Evolutionary conservation across 2,329 filamentous ascomycete species (phyloP).

Genomic region (Hypoxylon sp.): DNA sequence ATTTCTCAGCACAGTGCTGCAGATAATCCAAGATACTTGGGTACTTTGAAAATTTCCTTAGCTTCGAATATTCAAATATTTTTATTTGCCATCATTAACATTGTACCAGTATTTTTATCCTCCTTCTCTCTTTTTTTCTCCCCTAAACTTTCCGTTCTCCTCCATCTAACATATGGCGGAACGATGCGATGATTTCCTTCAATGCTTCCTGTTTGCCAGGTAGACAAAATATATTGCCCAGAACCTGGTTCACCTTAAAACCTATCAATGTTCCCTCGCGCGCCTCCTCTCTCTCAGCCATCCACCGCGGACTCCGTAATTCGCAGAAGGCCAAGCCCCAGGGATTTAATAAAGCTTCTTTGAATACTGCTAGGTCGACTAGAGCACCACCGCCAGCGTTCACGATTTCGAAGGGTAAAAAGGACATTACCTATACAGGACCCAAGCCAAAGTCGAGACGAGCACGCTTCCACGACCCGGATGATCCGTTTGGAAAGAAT

Average conservation of each 20-base stretch:
- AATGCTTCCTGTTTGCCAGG: conserved; percentile 49
- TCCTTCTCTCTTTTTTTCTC: not conserved
- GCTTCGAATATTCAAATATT: conserved; percentile 16
- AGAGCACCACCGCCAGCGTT: conserved; percentile 48
- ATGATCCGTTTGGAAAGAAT: conserved; percentile 66
- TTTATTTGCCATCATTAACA: conserved; percentile 8
- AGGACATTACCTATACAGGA: conserved; percentile 64
- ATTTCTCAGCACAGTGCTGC: not conserved
- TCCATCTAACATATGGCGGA: conserved; percentile 11
- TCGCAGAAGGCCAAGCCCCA: conserved; percentile 56
- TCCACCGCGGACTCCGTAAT: conserved; percentile 74
- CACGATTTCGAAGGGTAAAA: conserved; percentile 65
- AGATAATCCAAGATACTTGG: conserved; percentile 1
- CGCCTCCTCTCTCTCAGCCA: conserved; percentile 76
- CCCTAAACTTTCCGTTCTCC: conserved; percentile 2
- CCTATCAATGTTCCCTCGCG: conserved; percentile 51
- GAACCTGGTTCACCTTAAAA: conserved; percentile 22
- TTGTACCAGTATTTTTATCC: not conserved
- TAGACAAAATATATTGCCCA: conserved; percentile 49
- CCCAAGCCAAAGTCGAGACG: conserved; percentile 63
- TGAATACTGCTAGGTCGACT: conserved; percentile 50
- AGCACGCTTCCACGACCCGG: conserved; percentile 67
- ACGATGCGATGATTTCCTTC: conserved; percentile 53
- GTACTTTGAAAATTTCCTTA: conserved; percentile 24
- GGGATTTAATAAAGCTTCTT: conserved; percentile 50